Percentiles rank a stretch among this genome's conserved stretches.
Evolutionary conservation across 495 filamentous ascomycete genomes (phyloP).

Genomic region (Venustampulla echinocandica): DNA sequence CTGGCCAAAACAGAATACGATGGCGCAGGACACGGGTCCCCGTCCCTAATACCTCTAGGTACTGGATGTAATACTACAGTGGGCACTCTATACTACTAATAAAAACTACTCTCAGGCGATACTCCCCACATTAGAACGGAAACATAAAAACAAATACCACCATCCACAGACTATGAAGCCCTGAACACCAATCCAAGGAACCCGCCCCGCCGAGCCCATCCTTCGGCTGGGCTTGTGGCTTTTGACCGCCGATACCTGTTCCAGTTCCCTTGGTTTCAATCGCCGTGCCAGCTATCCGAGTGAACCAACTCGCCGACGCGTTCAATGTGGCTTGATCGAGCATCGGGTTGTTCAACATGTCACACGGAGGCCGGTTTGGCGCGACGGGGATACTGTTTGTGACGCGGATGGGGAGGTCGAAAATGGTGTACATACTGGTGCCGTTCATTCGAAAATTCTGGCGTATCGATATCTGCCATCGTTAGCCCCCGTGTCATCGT

Average conservation of each 20-base stretch:
- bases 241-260: background rate
- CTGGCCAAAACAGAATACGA: no score
- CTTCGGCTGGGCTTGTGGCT: constrained; percentile 1
- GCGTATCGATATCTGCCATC: constrained; percentile 50
- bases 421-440: constrained; percentile 56
- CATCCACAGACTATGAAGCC: constrained; percentile 16
- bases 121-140: constrained; percentile 59
- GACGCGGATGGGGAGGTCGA: constrained; percentile 55
- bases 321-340: constrained; percentile 5
- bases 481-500: constrained; percentile 7
- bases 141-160: constrained; percentile 47
- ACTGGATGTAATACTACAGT: constrained; percentile 52
- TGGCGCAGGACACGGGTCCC: no score
- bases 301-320: constrained; percentile 20
- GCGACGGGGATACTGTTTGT: constrained; percentile 49
- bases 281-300: constrained; percentile 15
- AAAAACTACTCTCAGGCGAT: constrained; percentile 63
- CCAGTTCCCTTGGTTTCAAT: constrained; percentile 12
- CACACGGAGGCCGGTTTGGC: constrained; percentile 34
- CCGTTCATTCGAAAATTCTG: constrained; percentile 58
- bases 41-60: no score
- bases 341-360: constrained; percentile 33
- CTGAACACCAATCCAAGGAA: constrained; percentile 10
- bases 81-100: constrained; percentile 48
- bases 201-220: constrained; percentile 17